Evolutionary conservation across 2,329 filamentous ascomycete species (phyloP), one percentile per base, ranked within the genome.

Genomic region (Ophiostoma himal-ulmi): DNA sequence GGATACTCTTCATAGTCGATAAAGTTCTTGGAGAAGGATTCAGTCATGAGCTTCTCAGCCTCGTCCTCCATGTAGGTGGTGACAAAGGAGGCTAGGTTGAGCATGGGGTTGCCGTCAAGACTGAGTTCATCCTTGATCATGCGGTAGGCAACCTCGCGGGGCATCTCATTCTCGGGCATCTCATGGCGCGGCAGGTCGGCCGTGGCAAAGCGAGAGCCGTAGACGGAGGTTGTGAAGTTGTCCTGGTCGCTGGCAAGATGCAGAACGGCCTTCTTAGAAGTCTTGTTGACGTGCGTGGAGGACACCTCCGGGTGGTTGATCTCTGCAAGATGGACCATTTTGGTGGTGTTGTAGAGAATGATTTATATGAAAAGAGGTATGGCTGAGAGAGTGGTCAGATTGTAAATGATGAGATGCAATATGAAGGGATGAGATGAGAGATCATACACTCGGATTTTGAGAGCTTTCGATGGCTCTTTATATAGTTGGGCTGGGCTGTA

Each of bases 61-160:
- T 97, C 94, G 65, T 97, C 92, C 82, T 97, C 94, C 64, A 72
- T 70, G 65, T 71, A 69, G 13, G 70, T 64, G 17, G 26, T 30
- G 10, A 62, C 65, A 13, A 71, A 70, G 20, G 57, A 67, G 8
- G n/a, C 48, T 34, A 26, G 57, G 89, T 90, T 92, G 73, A 96
- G 85, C 84, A 93, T 94, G 10, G 93, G 93, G 75, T 94, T 96
- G 70, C 93, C 93, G 78, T 98, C 94, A 69, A 97, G 83, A 74
- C 91, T 95, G 74, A 97, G 84, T 77, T 97, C 92, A 79, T 97
- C 94, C 83, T 93, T 94, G 84, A 97, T 97, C 91, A 97, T 91
- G 67, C 93, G 90, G 80, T 97, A 97, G n/a, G 94, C 94, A 69
- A 97, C 87, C 75, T 96, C 91, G 75, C 87, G 89, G 64, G 94